Base-by-base conservation (phyloP, 2,329 filamentous ascomycete species). In the Colletotrichum sp. region DNA sequence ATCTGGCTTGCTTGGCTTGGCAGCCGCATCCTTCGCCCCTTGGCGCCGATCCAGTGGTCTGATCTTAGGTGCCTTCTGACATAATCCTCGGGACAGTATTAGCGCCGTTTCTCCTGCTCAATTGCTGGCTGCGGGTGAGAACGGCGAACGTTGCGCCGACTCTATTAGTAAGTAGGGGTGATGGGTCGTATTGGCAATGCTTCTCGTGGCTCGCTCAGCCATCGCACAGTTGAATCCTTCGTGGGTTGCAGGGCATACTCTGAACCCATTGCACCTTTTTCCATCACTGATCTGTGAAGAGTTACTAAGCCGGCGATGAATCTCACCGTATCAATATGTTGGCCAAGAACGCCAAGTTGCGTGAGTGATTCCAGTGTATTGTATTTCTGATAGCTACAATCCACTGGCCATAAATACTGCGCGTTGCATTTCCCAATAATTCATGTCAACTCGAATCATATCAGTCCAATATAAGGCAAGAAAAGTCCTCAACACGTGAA, bases 21-120 rank as follows among this genome's bases (percentile, higher is more conserved):
- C 67, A 15, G 6, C n/a, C 51, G 51, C 27, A 58, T 70, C 69
- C 62, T 70, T 70, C 62, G 36, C 21, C 36, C 54, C 62, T 67
- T 66, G 54, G 69, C 69, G 31, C 21, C 27, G 9, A 33, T 18
- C 4, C n/a, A 64, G 21, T 57, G 54, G 54, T 57, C 16, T 57
- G 43, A 47, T 21, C n/a, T n/a, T 7, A 21, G 5, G 29, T 33
- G 29, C 6, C 9, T 13, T 34, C 31, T 33, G 57, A 59, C 57
- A 33, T 18, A 31, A n/a, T 21, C 57, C 12, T 29, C 29, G 57
- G 15, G 18, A 34, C 34, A 6, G 57, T 5, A 15, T n/a, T 29
- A 58, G 27, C 27, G 29, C 57, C 29, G 57, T 1, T 33, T 8
- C 3, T 11, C 6, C 12, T 5, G 15, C 9, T 12, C 6, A 29